Conservation (phyloP, 805 yeast species). For the Saturnispora ahearnii region DNA sequence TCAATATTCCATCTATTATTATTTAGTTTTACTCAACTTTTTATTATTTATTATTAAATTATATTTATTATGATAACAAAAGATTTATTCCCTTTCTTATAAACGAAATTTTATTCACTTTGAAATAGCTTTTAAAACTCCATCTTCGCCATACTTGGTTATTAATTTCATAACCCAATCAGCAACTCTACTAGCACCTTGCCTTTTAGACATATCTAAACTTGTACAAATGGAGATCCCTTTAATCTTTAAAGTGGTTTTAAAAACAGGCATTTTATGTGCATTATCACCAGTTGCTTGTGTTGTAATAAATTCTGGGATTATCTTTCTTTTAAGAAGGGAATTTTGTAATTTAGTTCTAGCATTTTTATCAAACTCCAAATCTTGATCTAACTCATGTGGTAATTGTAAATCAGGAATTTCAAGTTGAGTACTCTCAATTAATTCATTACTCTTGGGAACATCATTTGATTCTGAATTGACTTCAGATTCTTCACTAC, state of each 20-base stretch:
- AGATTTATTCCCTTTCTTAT: background rate
- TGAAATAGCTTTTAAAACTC: background rate
- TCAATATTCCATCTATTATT: constrained; percentile 2
- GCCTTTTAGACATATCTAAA: constrained; percentile 28
- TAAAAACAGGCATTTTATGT: constrained; percentile 16
- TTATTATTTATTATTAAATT: constrained; percentile 3
- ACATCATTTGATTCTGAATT: background rate
- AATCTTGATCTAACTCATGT: background rate
- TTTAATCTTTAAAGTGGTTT: constrained; percentile 24
- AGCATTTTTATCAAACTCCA: constrained; percentile 6
- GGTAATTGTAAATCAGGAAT: background rate
- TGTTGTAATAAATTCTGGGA: constrained; percentile 27
- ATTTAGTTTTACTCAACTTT: constrained; percentile 1
- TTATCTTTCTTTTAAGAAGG: constrained; percentile 8
- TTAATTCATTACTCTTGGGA: background rate
- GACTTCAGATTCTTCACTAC: background rate
- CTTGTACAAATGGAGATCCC: constrained; percentile 28
- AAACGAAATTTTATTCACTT: background rate
- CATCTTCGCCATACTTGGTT: constrained; percentile 4
- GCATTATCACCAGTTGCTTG: constrained; percentile 2
- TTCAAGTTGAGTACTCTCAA: background rate
- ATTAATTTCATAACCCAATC: constrained; percentile 20
- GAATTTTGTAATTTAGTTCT: constrained; percentile 5
- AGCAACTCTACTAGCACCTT: constrained; percentile 34
- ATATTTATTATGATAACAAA: constrained; percentile 1